phyloP scores from a whole-genome alignment of 1,139 yeast genomes.

The Yamadazyma buinensis region DNA sequence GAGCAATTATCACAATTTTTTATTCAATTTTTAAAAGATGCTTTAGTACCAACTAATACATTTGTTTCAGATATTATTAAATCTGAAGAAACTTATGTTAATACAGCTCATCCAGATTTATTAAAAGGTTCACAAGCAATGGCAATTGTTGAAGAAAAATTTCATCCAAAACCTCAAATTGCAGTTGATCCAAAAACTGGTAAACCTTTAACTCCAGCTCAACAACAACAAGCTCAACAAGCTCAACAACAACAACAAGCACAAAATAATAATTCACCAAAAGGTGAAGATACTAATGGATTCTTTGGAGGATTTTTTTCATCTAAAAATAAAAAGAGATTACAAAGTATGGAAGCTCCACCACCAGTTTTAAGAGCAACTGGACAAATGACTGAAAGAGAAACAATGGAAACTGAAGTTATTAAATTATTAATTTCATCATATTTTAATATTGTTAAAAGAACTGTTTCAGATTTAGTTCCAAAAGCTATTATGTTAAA shows the following conservation, averaged over 20 bases:
- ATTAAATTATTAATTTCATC: constrained; percentile 88
- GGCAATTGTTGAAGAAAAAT: constrained; percentile 87
- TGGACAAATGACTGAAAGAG: constrained; percentile 93
- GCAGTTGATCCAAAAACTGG: constrained; percentile 93
- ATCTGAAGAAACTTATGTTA: constrained; percentile 89
- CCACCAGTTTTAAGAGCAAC: constrained; percentile 94
- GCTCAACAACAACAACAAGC: too few species aligned
- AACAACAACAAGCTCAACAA: constrained; percentile 22
- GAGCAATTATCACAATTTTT: constrained; percentile 81
- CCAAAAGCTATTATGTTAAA: constrained; percentile 96
- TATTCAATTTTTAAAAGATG: constrained; percentile 75
- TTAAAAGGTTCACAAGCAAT: constrained; percentile 93
- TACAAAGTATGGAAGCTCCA: constrained; percentile 96
- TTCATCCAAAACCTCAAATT: constrained; percentile 78
- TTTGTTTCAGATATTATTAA: constrained; percentile 79
- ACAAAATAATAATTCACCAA: constrained; percentile 20
- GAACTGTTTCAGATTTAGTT: constrained; percentile 88
- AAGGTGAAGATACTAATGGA: constrained; percentile 49
- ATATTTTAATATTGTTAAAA: constrained; percentile 86
- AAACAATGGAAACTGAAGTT: constrained; percentile 94
- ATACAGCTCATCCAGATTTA: constrained; percentile 96
- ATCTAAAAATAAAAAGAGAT: constrained; percentile 87
- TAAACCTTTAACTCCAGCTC: constrained; percentile 57
- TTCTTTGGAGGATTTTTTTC: constrained; percentile 95
- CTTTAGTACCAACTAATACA: constrained; percentile 77